phyloP scores from a whole-genome alignment of 352 stramenopile genomes.

The Pythium pyrilobum region DNA sequence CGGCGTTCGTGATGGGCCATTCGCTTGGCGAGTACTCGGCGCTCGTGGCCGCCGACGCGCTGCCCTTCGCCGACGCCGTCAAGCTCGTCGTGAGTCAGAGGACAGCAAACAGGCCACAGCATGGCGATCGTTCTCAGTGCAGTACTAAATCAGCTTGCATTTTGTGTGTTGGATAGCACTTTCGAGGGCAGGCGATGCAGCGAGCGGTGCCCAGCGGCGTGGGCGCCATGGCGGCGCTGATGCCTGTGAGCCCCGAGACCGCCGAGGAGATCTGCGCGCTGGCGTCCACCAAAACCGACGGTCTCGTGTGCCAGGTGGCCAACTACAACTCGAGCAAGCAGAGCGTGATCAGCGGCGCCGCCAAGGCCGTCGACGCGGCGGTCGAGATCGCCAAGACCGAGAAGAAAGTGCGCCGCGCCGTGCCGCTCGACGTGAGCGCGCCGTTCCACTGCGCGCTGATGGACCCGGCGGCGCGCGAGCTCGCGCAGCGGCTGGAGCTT shows the following conservation, averaged over 20 bases:
- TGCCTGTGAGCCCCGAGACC: slow-evolving; percentile 46
- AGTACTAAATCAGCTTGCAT: too few species aligned
- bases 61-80: slow-evolving; percentile 63
- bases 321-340: slow-evolving; percentile 90
- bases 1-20: slow-evolving; percentile 63
- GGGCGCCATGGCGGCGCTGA: slow-evolving; percentile 74
- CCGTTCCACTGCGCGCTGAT: slow-evolving; percentile 84
- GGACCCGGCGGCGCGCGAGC: slow-evolving; percentile 46
- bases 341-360: slow-evolving; percentile 70
- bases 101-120: too few species aligned
- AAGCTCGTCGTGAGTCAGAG: slow-evolving; percentile 47
- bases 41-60: slow-evolving; percentile 56
- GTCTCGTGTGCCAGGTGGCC: slow-evolving; percentile 61
- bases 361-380: slow-evolving; percentile 38
- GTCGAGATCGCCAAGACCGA: slow-evolving; percentile 55
- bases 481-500: slow-evolving; percentile 32
- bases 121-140: too few species aligned
- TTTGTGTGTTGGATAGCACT: slow-evolving; percentile 31
- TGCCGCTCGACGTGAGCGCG: slow-evolving; percentile 74
- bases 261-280: slow-evolving; percentile 51
- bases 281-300: slow-evolving; percentile 26
- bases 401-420: slow-evolving; percentile 64
- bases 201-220: slow-evolving; percentile 40
- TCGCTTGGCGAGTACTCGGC: slow-evolving; percentile 86
- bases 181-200: slow-evolving; percentile 69